Base-by-base conservation (phyloP, 2,329 filamentous ascomycete species). In the Fusarium sp. region DNA sequence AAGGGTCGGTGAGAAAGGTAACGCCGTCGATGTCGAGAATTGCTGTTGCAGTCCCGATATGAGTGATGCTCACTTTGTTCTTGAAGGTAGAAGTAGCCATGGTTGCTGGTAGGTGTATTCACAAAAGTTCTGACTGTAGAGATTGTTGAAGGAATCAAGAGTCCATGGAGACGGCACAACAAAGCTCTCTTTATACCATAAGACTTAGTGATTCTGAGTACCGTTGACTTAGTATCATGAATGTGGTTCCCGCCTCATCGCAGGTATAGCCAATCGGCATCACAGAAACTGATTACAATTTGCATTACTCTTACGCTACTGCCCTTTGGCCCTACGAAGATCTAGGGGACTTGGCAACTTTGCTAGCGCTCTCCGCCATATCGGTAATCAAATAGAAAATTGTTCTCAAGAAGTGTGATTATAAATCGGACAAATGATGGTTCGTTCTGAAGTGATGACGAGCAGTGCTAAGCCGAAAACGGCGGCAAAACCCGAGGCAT, bases 61-160 rank as follows among this genome's bases (percentile, higher is more conserved):
- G 46, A 30, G 46, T 48, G 13, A 48, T 48, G n/a, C 15, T 48
- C 4, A 48, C n/a, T 30, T 48, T 48, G 6, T 27, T 32, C 12
- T n/a, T 48, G 27, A 48, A 48, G 16, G 18, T 48, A 15, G 46
- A 30, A 48, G 46, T 13, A 15, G 20, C 1, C 40, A 43, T 43
- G n/a, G 3, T 22, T 43, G 12, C 12, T 22, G 20, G 20, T 10
- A 22, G 40, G 5, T 13, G 12, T 20, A 43, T 15, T n/a, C 10
- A 12, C 10, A n/a, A 12, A 38, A 12, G 10, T n/a, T 0, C 18
- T 11, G 12, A 8, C 3, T n/a, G 6, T 0, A 12, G 34, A 38
- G 12, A 12, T 1, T n/a, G 18, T n/a, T 11, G 3, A 38, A 12
- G 18, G 1, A 38, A 12, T n/a, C 6, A 12, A 38, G 1, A 0